phyloP scores from a whole-genome alignment of 192 early-diverging fungal genomes.

The Dimargaris cristalligena region DNA sequence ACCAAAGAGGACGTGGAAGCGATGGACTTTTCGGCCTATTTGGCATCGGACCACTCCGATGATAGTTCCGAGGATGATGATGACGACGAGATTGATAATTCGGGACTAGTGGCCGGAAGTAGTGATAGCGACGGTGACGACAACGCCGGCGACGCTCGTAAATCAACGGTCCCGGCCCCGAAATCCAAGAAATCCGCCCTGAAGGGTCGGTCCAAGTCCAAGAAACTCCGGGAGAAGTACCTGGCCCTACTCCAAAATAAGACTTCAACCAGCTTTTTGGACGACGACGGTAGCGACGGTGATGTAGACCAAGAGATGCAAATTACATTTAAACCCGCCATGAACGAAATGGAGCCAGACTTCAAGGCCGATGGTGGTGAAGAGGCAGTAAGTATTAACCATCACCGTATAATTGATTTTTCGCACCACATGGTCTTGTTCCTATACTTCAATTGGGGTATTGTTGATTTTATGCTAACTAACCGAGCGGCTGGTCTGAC shows the following conservation, averaged over 20 bases:
- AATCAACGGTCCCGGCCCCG: too few species aligned
- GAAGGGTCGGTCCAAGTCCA: too few species aligned
- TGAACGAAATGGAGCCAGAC: too few species aligned
- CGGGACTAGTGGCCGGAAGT: conserved; percentile 18
- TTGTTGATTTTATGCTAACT: too few species aligned
- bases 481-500: too few species aligned
- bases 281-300: conserved; percentile 13
- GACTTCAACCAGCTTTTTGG: conserved; percentile 7
- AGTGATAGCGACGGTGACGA: conserved; percentile 21
- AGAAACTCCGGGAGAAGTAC: conserved; percentile 3
- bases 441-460: too few species aligned
- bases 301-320: conserved; percentile 61
- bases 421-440: too few species aligned
- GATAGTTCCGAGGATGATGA: conserved; percentile 45
- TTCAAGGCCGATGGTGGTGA: too few species aligned
- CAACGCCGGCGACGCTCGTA: conserved; percentile 14
- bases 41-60: conserved; percentile 57
- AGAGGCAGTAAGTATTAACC: too few species aligned
- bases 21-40: conserved; percentile 80
- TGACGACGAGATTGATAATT: conserved; percentile 28
- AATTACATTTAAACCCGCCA: conserved; percentile 86
- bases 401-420: too few species aligned
- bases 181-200: too few species aligned
- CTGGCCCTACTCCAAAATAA: not conserved
- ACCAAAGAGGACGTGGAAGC: conserved; percentile 74